Conservation (phyloP, 306 rosid genomes). For the Vigna mungo region DNA sequence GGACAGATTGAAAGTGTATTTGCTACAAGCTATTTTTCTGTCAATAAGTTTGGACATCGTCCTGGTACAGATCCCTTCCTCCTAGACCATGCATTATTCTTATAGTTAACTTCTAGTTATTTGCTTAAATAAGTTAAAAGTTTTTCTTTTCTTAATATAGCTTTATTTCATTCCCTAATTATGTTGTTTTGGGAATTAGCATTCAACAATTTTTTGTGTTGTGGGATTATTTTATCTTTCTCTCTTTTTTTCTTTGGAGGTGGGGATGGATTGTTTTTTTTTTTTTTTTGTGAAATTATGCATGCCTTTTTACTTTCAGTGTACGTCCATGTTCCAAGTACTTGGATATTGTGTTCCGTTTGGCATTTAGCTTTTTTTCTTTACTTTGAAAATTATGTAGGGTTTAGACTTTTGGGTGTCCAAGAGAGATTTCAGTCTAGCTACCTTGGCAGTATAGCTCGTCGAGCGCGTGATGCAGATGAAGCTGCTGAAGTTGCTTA, state of each 20-base stretch:
- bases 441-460: constrained; percentile 79
- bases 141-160: neutral
- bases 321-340: neutral
- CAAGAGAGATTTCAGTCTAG: constrained; percentile 77
- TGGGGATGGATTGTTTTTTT: neutral
- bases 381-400: constrained; percentile 50
- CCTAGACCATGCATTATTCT: neutral
- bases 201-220: neutral
- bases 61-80: constrained; percentile 51
- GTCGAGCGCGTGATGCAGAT: constrained; percentile 73
- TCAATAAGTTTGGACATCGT: constrained; percentile 49
- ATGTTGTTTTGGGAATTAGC: constrained; percentile 14
- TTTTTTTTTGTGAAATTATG: neutral
- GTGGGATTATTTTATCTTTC: neutral
- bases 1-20: constrained; percentile 46
- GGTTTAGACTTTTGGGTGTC: constrained; percentile 49
- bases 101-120: neutral
- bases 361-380: neutral
- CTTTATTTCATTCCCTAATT: neutral
- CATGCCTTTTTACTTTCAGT: neutral
- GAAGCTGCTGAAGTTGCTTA: constrained; percentile 77
- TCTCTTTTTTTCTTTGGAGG: neutral
- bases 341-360: constrained; percentile 1
- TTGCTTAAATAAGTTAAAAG: neutral
- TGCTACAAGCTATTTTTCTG: constrained; percentile 49